Evolutionary conservation across 768 basidiomycete species (phyloP).

Genomic region (Agrocybe pediades): DNA sequence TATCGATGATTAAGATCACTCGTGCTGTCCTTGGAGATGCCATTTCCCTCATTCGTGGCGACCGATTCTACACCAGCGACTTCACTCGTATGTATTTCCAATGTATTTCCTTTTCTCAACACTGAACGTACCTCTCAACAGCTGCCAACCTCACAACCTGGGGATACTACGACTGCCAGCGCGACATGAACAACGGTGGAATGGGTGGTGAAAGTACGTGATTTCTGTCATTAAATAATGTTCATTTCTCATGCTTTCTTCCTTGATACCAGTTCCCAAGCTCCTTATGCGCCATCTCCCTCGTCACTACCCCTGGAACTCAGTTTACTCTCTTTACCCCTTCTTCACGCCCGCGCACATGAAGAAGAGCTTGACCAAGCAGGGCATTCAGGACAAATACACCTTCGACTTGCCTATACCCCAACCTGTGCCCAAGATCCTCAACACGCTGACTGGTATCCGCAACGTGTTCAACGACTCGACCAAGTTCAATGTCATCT

Average conservation of each 20-base stretch:
- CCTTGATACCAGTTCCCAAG: background rate
- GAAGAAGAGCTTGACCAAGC: constrained; percentile 1
- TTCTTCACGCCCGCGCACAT: constrained; percentile 12
- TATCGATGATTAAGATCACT: background rate
- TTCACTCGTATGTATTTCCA: constrained; percentile 6
- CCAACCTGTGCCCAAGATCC: background rate
- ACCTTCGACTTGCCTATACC: constrained; percentile 1
- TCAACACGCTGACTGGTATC: constrained; percentile 25
- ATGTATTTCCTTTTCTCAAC: too few species aligned
- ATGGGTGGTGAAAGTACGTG: constrained; percentile 2
- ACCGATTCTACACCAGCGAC: constrained; percentile 9
- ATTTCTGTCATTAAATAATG: background rate
- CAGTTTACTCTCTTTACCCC: constrained; percentile 4
- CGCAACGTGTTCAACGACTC: constrained; percentile 28
- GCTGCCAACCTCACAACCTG: constrained; percentile 7
- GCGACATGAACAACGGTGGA: constrained; percentile 10
- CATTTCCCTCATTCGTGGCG: constrained; percentile 6
- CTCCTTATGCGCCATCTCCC: constrained; percentile 5
- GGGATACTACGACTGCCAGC: constrained; percentile 8
- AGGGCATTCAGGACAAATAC: constrained; percentile 7
- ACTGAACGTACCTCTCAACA: too few species aligned
- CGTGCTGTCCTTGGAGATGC: constrained; percentile 13
- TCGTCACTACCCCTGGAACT: constrained; percentile 11
- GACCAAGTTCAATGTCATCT: constrained; percentile 35
- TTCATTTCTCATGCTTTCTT: background rate